Evolutionary conservation across 1,284 basidiomycete genomes (phyloP).

Genomic region (Sporisorium graminicola): DNA sequence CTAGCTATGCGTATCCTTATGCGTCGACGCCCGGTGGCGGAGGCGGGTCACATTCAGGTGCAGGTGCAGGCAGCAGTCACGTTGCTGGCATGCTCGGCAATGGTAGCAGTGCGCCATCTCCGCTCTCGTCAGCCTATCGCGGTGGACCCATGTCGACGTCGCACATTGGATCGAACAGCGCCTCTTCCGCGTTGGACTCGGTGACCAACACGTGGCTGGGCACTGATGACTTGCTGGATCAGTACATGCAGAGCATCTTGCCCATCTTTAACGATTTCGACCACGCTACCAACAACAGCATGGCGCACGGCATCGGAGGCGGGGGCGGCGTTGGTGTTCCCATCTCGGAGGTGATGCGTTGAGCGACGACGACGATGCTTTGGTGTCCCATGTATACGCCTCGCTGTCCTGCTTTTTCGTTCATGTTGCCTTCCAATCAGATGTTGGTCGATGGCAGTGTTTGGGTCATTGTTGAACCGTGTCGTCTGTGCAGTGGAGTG

Average conservation of each 20-base stretch:
- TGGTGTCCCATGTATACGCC: not conserved
- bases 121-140: constrained; percentile 30
- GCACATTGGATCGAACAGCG: constrained; percentile 6
- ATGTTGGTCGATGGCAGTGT: too few species aligned
- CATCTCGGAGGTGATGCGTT: constrained; percentile 27
- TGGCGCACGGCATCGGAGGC: constrained; percentile 31
- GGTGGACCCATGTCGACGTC: constrained; percentile 1
- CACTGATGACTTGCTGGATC: constrained; percentile 46
- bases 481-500: too few species aligned
- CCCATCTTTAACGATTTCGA: constrained; percentile 54
- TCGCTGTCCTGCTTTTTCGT: not conserved
- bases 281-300: constrained; percentile 43
- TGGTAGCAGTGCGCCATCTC: constrained; percentile 13
- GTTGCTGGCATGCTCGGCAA: constrained; percentile 18
- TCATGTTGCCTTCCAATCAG: too few species aligned
- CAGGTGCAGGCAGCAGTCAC: not conserved
- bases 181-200: constrained; percentile 23
- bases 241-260: constrained; percentile 53
- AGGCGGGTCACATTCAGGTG: not conserved
- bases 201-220: constrained; percentile 45
- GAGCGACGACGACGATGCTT: not conserved
- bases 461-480: too few species aligned
- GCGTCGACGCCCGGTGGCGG: constrained; percentile 9
- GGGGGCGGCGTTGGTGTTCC: constrained; percentile 46
- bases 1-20: constrained; percentile 11